Percentiles rank a stretch among this genome's conserved stretches.
These are phyloP conservation scores for Coemansia sp. DNA, from an alignment of 192 early-diverging fungal genomes.

Conservation along the genomic window DNA sequence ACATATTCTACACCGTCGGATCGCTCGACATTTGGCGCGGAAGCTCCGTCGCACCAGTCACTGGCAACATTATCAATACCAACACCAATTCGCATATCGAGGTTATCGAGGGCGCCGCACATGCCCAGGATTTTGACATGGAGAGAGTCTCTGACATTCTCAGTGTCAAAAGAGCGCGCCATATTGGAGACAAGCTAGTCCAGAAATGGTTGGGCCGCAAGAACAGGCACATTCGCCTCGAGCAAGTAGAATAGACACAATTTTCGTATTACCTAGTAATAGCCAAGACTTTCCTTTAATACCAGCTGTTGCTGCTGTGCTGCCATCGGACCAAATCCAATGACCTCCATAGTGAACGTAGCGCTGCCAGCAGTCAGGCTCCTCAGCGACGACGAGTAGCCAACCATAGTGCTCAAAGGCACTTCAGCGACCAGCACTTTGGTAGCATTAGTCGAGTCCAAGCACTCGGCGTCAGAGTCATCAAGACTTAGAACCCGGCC, in stretches of 20 bases:
- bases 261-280: conserved; percentile 27
- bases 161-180: background rate
- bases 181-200: background rate
- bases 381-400: conserved; percentile 80
- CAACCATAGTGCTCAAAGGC: conserved; percentile 81
- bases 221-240: background rate
- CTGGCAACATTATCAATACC: background rate
- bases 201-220: background rate
- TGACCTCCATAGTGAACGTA: conserved; percentile 80
- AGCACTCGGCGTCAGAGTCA: conserved; percentile 24
- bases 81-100: background rate
- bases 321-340: conserved; percentile 79
- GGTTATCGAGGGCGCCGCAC: conserved; percentile 3
- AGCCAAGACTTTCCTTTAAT: conserved; percentile 67
- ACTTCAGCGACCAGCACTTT: conserved; percentile 59
- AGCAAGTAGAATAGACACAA: background rate
- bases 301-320: conserved; percentile 71
- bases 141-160: background rate
- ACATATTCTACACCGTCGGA: conserved; percentile 36
- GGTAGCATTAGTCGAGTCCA: conserved; percentile 13
- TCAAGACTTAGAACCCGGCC: conserved; percentile 70
- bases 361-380: conserved; percentile 88
- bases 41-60: background rate
- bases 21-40: conserved; percentile 27
- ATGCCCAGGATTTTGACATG: conserved; percentile 8